These are phyloP conservation scores for Spathaspora passalidarum DNA, from an alignment of 805 yeast species.

Conservation along the genomic window DNA sequence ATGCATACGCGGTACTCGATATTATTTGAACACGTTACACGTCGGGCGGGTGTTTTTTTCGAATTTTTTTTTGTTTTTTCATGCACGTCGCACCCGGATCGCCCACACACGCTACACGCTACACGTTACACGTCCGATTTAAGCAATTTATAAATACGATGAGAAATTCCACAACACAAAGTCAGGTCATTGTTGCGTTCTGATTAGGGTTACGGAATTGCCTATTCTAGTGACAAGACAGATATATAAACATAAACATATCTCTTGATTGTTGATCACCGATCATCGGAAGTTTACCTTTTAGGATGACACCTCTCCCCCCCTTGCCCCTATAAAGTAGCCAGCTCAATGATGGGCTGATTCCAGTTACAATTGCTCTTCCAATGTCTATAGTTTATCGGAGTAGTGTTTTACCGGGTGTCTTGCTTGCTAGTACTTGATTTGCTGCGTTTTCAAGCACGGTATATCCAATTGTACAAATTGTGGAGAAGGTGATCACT, in stretches of 20 bases:
- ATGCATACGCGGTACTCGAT: background rate
- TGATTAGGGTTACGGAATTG: background rate
- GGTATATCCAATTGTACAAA: too few relatives aligned
- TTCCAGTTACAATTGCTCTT: too few relatives aligned
- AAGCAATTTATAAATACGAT: background rate
- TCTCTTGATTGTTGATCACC: background rate
- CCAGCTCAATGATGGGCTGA: too few relatives aligned
- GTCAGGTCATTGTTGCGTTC: background rate
- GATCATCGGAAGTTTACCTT: background rate
- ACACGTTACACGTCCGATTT: conserved; percentile 2
- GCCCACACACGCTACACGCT: background rate
- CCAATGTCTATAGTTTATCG: too few relatives aligned
- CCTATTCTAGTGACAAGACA: background rate
- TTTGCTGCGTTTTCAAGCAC: too few relatives aligned
- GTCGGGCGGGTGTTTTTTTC: background rate
- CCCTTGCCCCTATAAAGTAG: too few relatives aligned
- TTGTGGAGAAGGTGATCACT: too few relatives aligned
- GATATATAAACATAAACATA: background rate
- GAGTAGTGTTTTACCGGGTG: too few relatives aligned
- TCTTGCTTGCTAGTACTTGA: too few relatives aligned
- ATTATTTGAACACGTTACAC: conserved; percentile 1
- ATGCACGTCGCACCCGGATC: background rate
- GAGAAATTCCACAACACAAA: background rate
- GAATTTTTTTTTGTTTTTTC: background rate
- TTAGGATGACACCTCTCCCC: too few relatives aligned